Base-by-base conservation (phyloP, 2,329 filamentous ascomycete species). In the Neofusicoccum cordaticola region DNA sequence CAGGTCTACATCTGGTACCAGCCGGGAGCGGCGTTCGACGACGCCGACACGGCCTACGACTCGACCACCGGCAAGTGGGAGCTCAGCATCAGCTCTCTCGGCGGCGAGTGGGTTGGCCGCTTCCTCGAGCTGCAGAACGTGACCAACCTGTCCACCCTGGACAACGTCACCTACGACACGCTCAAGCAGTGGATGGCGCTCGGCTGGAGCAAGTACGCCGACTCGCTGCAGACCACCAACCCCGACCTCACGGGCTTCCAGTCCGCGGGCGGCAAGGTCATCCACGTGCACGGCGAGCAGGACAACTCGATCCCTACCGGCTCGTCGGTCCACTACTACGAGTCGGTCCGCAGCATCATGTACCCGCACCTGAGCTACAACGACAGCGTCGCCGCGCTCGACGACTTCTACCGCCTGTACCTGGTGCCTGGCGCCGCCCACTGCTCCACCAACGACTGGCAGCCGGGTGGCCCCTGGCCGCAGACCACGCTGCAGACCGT, bases 271-370 rank as follows among this genome's bases (percentile, higher is more conserved):
- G 84, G 83, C 60, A 87, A 87, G 72, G 73, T 87, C 3, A 73
- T 87, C 6, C 84, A 86, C 71, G 85, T 80, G 74, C 85, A 87
- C 72, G 84, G 61, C 58, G 84, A 87, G 72, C 82, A 81, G 0
- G 85, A 87, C 70, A 71, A 78, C 15, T 80, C 78, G 6, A 76
- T 88, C 66, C 84, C 84, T 1, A 72, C 84, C 1, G 83, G 77
- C 4, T 84, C 83, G 0, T 85, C 83, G 0, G 80, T 85, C 0
- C 82, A 80, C 68, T 88, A 86, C 77, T 82, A 79, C 73, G 78
- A 86, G 63, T 81, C 82, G 1, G 84, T 87, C 39, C 80, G 81
- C 42, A 69, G 69, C 2, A 75, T 81, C 72, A 84, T 85, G 82
- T 83, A 82, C 70, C 75, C 79, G 2, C 67, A 76, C 19, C 44